phyloP scores from a whole-genome alignment of 169 alveolate genomes.

The Perkinsus marinus region DNA sequence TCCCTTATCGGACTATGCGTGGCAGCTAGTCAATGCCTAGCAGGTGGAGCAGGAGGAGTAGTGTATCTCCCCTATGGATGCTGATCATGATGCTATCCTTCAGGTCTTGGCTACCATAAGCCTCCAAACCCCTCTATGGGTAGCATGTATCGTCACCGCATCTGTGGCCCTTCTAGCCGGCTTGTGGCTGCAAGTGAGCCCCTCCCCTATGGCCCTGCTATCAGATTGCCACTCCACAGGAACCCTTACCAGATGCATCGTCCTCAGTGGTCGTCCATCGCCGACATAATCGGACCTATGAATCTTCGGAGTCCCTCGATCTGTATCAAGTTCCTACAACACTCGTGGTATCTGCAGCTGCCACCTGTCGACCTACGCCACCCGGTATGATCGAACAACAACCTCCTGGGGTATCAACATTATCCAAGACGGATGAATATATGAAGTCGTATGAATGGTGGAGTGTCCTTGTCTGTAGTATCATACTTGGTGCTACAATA shows the following conservation, averaged over 20 bases:
- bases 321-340: background rate
- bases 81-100: background rate
- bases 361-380: too few relatives aligned
- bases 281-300: background rate
- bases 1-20: background rate
- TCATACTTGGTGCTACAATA: background rate
- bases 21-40: background rate
- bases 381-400: too few relatives aligned
- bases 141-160: background rate
- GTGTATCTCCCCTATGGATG: background rate
- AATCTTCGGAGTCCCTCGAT: background rate
- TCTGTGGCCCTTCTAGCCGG: background rate
- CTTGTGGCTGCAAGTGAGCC: background rate
- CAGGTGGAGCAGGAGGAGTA: background rate
- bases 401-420: too few relatives aligned
- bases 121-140: background rate
- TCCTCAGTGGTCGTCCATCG: background rate
- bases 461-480: background rate
- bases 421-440: background rate
- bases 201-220: too few relatives aligned
- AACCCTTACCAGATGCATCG: background rate
- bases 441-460: background rate
- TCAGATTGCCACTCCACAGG: background rate
- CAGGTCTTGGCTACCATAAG: background rate
- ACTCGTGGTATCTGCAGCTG: background rate